A percentile compares a stretch with the other conserved stretches of the same genome.
Conservation (phyloP, 345 rosid genomes). For the Litchi chinensis region DNA sequence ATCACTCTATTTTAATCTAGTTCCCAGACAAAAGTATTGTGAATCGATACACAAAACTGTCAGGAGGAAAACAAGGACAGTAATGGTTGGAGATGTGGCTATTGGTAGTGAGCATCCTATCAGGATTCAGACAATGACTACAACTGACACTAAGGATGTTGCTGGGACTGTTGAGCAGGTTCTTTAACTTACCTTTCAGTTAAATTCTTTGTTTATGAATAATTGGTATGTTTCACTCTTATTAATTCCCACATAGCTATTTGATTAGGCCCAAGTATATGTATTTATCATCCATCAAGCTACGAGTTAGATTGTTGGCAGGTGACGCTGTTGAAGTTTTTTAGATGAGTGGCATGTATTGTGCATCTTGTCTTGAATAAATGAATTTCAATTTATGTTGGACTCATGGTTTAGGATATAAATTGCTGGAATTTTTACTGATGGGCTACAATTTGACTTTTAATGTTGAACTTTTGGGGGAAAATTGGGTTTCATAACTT, state of each 20-base stretch:
- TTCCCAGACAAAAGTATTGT: constrained; percentile 93
- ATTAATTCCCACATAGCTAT: not conserved
- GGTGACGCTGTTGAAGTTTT: not conserved
- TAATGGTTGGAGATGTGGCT: constrained; percentile 91
- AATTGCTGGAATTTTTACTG: not conserved
- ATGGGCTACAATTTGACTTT: not conserved
- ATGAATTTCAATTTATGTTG: not conserved
- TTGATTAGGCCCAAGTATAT: not conserved
- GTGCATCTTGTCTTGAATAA: not conserved
- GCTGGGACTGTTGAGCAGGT: constrained; percentile 97
- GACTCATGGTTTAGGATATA: not conserved
- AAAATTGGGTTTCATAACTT: not conserved
- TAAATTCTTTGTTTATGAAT: constrained; percentile 7
- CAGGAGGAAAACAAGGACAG: constrained; percentile 89
- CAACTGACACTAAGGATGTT: constrained; percentile 83
- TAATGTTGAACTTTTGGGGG: not conserved
- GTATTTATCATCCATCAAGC: not conserved
- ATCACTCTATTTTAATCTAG: constrained; percentile 39
- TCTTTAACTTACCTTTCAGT: constrained; percentile 19
- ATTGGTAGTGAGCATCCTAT: constrained; percentile 96
- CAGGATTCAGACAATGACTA: constrained; percentile 96
- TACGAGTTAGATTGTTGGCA: constrained; percentile 7
- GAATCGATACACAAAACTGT: constrained; percentile 86
- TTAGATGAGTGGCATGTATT: not conserved
- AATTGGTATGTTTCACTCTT: not conserved